A percentile compares a stretch with the other conserved stretches of the same genome.
Conservation (phyloP, 148 eudicot species). For the Heliosperma pusillum region DNA sequence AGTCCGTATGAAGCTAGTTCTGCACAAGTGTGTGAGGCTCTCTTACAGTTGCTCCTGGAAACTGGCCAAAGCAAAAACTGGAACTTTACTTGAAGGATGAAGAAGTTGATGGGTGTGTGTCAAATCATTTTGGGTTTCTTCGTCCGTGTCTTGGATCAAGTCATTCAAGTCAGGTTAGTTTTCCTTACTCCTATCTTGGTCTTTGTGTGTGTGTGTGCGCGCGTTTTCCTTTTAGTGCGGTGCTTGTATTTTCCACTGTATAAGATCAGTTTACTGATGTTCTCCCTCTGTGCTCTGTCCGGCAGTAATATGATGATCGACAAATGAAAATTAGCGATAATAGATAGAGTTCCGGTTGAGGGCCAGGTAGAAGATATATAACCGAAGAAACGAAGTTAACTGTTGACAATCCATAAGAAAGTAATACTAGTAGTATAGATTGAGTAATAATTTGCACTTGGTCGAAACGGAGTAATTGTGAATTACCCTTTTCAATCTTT, state of each 20-base stretch:
- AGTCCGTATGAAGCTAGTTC: slow-evolving; percentile 68
- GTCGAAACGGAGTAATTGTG: too few relatives aligned
- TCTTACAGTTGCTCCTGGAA: slow-evolving; percentile 69
- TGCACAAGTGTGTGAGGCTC: slow-evolving; percentile 90
- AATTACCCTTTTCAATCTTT: too few relatives aligned
- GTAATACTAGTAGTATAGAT: too few relatives aligned
- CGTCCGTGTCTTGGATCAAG: too few relatives aligned
- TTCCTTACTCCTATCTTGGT: background rate
- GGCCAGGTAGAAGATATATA: too few relatives aligned
- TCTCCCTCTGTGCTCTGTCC: background rate
- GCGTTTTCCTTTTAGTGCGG: background rate
- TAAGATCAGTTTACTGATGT: background rate
- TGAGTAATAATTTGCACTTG: too few relatives aligned
- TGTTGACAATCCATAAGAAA: too few relatives aligned
- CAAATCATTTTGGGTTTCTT: too few relatives aligned
- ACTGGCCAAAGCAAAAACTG: slow-evolving; percentile 47
- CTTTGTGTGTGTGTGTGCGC: background rate
- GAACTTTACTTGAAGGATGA: slow-evolving; percentile 40
- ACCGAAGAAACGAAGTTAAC: too few relatives aligned
- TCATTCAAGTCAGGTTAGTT: background rate
- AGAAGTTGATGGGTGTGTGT: slow-evolving; percentile 16
- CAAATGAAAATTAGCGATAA: too few relatives aligned
- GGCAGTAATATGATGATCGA: background rate
- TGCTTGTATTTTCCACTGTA: background rate
- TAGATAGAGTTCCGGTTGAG: too few relatives aligned